A percentile compares a stretch with the other conserved stretches of the same genome.
phyloP scores from a whole-genome alignment of 306 rosid species.

The Acmispon strigosus region DNA sequence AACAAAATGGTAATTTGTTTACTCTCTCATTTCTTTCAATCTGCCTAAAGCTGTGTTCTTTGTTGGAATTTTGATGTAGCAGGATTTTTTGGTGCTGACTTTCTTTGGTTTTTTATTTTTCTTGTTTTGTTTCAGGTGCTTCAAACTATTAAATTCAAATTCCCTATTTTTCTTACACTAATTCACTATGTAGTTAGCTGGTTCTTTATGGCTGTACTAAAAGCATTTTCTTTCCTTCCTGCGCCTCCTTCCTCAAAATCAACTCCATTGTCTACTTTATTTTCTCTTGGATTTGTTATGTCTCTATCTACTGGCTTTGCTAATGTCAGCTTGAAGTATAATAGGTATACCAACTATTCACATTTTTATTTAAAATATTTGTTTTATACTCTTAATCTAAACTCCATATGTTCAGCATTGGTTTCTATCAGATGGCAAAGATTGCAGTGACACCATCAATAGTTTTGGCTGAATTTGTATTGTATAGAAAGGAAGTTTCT shows the following conservation, averaged over 20 bases:
- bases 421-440: constrained; percentile 96
- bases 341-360: constrained; percentile 47
- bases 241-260: constrained; percentile 70
- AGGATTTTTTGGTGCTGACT: constrained; percentile 17
- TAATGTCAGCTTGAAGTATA: constrained; percentile 85
- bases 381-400: constrained; percentile 19
- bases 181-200: constrained; percentile 88
- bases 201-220: constrained; percentile 81
- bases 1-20: constrained; percentile 83
- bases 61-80: background rate
- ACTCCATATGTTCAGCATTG: constrained; percentile 63
- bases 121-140: constrained; percentile 59
- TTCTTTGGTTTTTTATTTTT: background rate
- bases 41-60: background rate
- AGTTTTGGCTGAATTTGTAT: constrained; percentile 74
- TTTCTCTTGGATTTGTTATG: constrained; percentile 87
- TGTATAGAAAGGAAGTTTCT: constrained; percentile 68
- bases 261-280: constrained; percentile 49
- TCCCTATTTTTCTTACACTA: constrained; percentile 75
- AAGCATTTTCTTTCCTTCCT: constrained; percentile 63
- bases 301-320: constrained; percentile 85
- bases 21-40: background rate
- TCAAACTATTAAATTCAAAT: constrained; percentile 60
- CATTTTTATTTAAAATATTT: constrained; percentile 4
- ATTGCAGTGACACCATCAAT: constrained; percentile 89